Evolutionary conservation across 441 rosid species (phyloP), one percentile per base, ranked within the genome.

Genomic region (Bruguiera hainesii): DNA sequence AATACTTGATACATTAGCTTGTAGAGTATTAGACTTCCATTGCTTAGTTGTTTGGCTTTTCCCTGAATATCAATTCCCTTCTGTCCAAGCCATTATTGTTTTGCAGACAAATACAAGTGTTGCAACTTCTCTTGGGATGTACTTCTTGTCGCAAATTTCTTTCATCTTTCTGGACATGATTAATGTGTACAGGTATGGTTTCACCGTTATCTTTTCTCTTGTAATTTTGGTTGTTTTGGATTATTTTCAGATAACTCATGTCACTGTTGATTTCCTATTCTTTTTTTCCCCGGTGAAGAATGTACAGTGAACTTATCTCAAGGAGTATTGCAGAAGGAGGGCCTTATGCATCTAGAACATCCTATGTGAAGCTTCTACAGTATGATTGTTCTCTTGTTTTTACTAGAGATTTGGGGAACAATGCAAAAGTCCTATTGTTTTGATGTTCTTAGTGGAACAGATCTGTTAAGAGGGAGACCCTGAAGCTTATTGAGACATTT

Each of bases 271-370:
- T 52, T 52, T 52, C 42, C 30, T 35, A 55, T 72, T 61, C 26
- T 69, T 51, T 63, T 33, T 25, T 57, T 42, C 58, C 56, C 10
- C 1, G 39, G 39, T 35, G 80, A 97, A 96, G 98, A 79, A 96
- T 96, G 99, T 96, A 96, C 84, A 96, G 99, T 66, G 99, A 96
- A 84, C 98, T 96, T 78, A 88, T 96, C 74, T 96, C 99, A 42
- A 83, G 79, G 73, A 89, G 82, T 81, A 93, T 96, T 75, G 87
- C 99, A 3, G 93, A 79, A 71, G 99, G 99, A 62, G 98, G 98
- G 7, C 99, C 98, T 26, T 91, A 64, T 83, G 97, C 95, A 62
- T 93, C 99, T 23, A 89, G 80, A 82, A 84, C 98, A 75, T 91
- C 98, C 3, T 89, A 83, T 79, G 99, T 96, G 67, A 96, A 96